Base-by-base conservation (phyloP, 129 eudicot species). In the Kitagawia praeruptora region DNA sequence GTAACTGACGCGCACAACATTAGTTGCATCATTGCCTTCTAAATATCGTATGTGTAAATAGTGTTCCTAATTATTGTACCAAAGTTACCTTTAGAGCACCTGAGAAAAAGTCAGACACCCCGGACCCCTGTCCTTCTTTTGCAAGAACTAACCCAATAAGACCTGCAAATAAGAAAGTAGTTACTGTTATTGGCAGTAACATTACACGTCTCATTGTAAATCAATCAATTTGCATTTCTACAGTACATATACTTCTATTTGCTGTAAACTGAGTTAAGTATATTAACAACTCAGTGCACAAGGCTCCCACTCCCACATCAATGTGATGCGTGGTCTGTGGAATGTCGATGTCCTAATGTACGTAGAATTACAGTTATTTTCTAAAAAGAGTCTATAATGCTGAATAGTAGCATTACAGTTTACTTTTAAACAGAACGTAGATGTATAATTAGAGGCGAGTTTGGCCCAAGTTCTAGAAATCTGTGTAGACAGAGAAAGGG, bases 81-180 rank as follows among this genome's bases (percentile, higher is more conserved):
- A n/a, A n/a, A n/a, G n/a, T n/a, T n/a, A n/a, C n/a, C n/a, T n/a
- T n/a, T n/a, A n/a, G n/a, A n/a, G n/a, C n/a, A n/a, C n/a, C n/a
- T n/a, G n/a, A n/a, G n/a, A n/a, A n/a, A n/a, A n/a, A n/a, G n/a
- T n/a, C n/a, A n/a, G n/a, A n/a, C n/a, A n/a, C 81, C 73, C 82
- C 70, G 37, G 98, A 84, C 66, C 89, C 69, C 40, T 88, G 86
- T 54, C 97, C 97, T 84, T 89, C 98, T 76, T 89, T 90, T 42
- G 92, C 96, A 70, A 94, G 87, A 85, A 85, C 87, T 1, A 97
- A 86, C 78, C 96, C 97, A 67, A 94, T 83, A 74, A 94, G 78
- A 66, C 98, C 98, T 94, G 80, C 74, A 86, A 31, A 77, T 28
- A 14, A 66, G 72, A 66, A 66, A 8, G 40, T 28, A 31, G 41